Percentiles rank a stretch among this genome's conserved stretches.
Conservation (phyloP, 108 stramenopile genomes). For the Stephanodiscus triporus region DNA sequence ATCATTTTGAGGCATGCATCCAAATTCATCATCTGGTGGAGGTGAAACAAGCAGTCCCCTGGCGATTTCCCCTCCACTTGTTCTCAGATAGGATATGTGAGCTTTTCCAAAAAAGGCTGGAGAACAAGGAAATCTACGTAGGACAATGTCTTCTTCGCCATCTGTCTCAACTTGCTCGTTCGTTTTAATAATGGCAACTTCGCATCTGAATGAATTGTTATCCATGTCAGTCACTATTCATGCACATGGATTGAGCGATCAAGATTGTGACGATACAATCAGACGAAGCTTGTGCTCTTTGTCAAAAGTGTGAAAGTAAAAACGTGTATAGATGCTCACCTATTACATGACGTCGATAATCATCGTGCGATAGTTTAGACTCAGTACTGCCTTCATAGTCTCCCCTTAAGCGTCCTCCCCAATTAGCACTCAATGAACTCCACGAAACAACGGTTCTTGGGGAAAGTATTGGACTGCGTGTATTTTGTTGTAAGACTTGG, state of each 20-base stretch:
- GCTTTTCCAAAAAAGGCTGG: conserved; percentile 82
- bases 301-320: background rate
- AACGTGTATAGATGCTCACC: conserved; percentile 7
- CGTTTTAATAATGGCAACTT: conserved; percentile 45
- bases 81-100: conserved; percentile 37
- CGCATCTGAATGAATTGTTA: conserved; percentile 59
- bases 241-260: background rate
- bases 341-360: conserved; percentile 16
- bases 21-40: conserved; percentile 41
- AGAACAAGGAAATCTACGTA: conserved; percentile 61
- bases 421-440: conserved; percentile 13
- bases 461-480: background rate
- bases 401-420: conserved; percentile 1
- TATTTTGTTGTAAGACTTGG: background rate
- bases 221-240: conserved; percentile 62
- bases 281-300: background rate
- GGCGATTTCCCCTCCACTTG: conserved; percentile 36
- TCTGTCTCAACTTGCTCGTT: background rate
- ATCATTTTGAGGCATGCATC: conserved; percentile 46
- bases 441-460: conserved; percentile 6
- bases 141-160: conserved; percentile 10
- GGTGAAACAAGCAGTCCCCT: conserved; percentile 43
- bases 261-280: background rate
- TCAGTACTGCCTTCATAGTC: conserved; percentile 1
- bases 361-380: background rate